Conservation (phyloP, 2,329 filamentous ascomycete species). For the Trichoderma guizhouense region DNA sequence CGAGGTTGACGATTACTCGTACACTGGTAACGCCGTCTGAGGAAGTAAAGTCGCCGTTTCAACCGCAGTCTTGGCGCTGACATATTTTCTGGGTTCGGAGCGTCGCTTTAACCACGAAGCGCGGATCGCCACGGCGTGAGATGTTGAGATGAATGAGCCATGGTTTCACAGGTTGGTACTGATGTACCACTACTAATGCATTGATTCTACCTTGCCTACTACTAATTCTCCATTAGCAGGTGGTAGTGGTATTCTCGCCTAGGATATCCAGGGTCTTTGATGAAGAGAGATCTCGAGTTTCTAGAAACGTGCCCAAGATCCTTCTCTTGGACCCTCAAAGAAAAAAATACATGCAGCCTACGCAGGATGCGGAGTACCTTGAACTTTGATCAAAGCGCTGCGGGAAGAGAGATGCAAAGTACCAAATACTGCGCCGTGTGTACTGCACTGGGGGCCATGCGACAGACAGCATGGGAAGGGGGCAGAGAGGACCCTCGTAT, state of each 20-base stretch:
- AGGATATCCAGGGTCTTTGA: conserved; percentile 1
- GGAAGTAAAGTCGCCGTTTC: neutral
- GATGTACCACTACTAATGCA: neutral
- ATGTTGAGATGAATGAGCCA: neutral
- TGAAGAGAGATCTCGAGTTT: neutral
- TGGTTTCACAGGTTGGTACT: neutral
- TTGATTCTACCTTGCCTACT: neutral
- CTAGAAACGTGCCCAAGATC: conserved; percentile 5
- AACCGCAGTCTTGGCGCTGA: neutral
- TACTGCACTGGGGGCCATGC: neutral
- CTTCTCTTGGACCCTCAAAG: neutral
- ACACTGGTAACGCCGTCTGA: neutral
- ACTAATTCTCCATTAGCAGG: neutral
- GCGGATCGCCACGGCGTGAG: neutral
- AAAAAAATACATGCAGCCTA: neutral
- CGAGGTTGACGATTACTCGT: neutral
- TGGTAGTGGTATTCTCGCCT: neutral
- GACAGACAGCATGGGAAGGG: neutral
- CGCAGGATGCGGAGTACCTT: neutral
- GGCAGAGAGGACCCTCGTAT: neutral
- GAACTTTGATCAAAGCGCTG: neutral
- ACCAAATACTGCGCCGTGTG: neutral
- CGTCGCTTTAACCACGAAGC: neutral
- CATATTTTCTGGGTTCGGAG: neutral
- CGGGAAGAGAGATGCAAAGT: neutral